Evolutionary conservation across 1,284 basidiomycete genomes (phyloP).

Genomic region (Gymnopus androsaceus): DNA sequence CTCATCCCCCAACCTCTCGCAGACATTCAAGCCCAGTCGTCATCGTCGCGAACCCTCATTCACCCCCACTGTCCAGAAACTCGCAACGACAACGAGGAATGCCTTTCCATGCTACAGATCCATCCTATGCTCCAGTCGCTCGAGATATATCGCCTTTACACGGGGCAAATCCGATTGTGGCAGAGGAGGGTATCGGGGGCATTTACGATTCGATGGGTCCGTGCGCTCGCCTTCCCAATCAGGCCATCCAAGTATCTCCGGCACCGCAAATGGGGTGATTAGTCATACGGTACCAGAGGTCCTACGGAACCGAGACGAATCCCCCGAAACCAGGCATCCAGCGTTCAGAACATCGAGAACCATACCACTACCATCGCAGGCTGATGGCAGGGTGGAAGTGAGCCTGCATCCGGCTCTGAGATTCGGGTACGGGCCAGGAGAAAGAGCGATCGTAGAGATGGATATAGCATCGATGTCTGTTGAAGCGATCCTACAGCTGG

Average conservation of each 20-base stretch:
- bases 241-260: neutral
- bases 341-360: neutral
- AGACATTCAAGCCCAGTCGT: neutral
- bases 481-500: neutral
- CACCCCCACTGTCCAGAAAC: neutral
- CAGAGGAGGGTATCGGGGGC: neutral
- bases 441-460: neutral
- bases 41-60: neutral
- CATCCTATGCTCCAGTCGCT: neutral
- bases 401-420: neutral
- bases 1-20: neutral
- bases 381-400: neutral
- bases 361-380: neutral
- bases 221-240: constrained; percentile 1
- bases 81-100: neutral
- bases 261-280: neutral
- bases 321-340: neutral
- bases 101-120: neutral
- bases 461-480: neutral
- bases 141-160: neutral
- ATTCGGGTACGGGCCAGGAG: neutral
- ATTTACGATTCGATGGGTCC: neutral
- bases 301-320: neutral
- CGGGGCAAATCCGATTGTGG: neutral
- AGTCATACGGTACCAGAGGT: constrained; percentile 1